phyloP scores from a whole-genome alignment of 345 rosid species.

The Lepidium didymum region DNA sequence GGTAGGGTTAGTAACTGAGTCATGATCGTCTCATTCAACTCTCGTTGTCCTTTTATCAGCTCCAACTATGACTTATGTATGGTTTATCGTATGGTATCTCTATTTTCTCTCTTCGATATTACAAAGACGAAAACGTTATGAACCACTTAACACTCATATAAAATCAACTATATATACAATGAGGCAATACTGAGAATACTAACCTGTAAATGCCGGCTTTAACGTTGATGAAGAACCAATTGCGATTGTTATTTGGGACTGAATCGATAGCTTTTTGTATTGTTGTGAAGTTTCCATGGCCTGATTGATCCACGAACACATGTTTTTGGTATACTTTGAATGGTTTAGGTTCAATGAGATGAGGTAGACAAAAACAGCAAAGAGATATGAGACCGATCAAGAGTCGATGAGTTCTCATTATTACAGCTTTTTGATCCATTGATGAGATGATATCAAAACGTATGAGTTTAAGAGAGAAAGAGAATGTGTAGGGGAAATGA shows the following conservation, averaged over 20 bases:
- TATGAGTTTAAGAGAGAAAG: neutral
- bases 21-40: slow-evolving; percentile 65
- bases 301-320: slow-evolving; percentile 40
- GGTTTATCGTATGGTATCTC: slow-evolving; percentile 60
- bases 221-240: slow-evolving; percentile 51
- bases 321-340: neutral
- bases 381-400: neutral
- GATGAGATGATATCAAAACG: slow-evolving; percentile 9
- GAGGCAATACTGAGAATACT: neutral
- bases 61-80: slow-evolving; percentile 49
- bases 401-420: neutral
- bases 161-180: neutral
- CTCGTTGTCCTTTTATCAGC: slow-evolving; percentile 41
- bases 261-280: slow-evolving; percentile 57
- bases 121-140: neutral
- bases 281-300: slow-evolving; percentile 43
- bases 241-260: slow-evolving; percentile 36
- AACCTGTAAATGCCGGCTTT: slow-evolving; percentile 49
- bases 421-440: neutral
- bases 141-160: too few species aligned
- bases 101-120: slow-evolving; percentile 56
- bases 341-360: neutral
- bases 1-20: slow-evolving; percentile 44
- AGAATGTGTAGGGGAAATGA: neutral
- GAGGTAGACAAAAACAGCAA: slow-evolving; percentile 4